phyloP scores from a whole-genome alignment of 768 basidiomycete species.

The Russula ochroleuca region DNA sequence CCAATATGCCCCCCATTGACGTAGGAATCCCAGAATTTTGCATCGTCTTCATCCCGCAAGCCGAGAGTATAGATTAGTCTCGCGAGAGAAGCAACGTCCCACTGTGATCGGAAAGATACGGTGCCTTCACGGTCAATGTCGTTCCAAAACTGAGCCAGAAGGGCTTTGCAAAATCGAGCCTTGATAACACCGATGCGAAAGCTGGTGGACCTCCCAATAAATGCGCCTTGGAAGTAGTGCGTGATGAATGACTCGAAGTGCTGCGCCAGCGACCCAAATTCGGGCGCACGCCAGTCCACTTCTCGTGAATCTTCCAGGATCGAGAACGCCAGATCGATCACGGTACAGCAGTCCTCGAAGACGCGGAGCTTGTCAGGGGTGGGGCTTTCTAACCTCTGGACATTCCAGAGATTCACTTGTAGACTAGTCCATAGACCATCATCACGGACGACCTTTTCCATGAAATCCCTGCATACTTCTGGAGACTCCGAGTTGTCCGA shows the following conservation, averaged over 20 bases:
- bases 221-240: conserved; percentile 5
- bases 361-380: conserved; percentile 11
- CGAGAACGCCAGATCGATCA: conserved; percentile 8
- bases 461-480: background rate
- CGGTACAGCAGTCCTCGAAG: conserved; percentile 9
- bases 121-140: background rate
- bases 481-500: background rate
- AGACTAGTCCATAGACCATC: conserved; percentile 16
- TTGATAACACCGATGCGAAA: conserved; percentile 9
- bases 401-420: conserved; percentile 13
- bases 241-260: conserved; percentile 14
- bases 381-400: conserved; percentile 2
- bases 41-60: background rate
- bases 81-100: conserved; percentile 17
- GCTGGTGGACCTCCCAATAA: background rate
- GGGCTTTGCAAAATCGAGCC: conserved; percentile 1
- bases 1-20: conserved; percentile 1
- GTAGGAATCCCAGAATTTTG: conserved; percentile 7
- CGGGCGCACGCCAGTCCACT: conserved; percentile 15
- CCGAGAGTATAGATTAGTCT: conserved; percentile 7
- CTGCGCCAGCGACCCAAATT: conserved; percentile 12
- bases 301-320: conserved; percentile 6
- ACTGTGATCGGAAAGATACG: conserved; percentile 11
- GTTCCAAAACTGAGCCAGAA: conserved; percentile 4
- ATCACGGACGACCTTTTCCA: conserved; percentile 2